Evolutionary conservation across 805 yeast genomes (phyloP).

Genomic region (Barnettozyma sucrosica): DNA sequence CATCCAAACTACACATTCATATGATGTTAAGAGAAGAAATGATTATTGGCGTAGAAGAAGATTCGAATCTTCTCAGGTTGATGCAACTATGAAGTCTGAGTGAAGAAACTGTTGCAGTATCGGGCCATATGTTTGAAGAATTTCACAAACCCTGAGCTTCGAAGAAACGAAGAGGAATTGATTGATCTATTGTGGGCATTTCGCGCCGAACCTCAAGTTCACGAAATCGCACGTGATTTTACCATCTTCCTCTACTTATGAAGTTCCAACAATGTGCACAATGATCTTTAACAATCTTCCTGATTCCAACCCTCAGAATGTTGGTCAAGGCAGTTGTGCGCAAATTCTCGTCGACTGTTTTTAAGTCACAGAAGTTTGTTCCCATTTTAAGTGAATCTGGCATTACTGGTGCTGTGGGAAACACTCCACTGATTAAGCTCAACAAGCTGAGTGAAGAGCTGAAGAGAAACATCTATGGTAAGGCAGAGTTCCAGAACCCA

Average conservation of each 20-base stretch:
- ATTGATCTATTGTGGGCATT: no score
- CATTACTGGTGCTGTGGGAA: conserved; percentile 82
- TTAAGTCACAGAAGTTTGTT: conserved; percentile 11
- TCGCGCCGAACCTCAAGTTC: not conserved
- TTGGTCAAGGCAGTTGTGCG: conserved; percentile 10
- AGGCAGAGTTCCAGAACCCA: conserved; percentile 90
- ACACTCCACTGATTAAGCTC: conserved; percentile 75
- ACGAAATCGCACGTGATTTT: conserved; percentile 10
- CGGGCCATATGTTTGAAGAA: no score
- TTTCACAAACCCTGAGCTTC: not conserved
- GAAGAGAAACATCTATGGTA: conserved; percentile 76
- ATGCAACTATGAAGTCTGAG: no score
- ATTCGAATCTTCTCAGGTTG: no score
- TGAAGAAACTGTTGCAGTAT: no score
- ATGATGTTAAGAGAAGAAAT: not conserved
- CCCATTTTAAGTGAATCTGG: conserved; percentile 67
- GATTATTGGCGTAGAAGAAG: no score
- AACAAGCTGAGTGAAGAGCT: conserved; percentile 48
- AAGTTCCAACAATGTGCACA: not conserved
- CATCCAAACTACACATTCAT: no score
- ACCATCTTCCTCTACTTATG: no score
- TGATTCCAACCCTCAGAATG: conserved; percentile 5
- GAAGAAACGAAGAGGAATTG: no score
- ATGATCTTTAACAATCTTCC: not conserved
- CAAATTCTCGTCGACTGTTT: conserved; percentile 6